These are phyloP conservation scores for Pistacia integerrima DNA, from an alignment of 345 rosid genomes.

Conservation along the genomic window DNA sequence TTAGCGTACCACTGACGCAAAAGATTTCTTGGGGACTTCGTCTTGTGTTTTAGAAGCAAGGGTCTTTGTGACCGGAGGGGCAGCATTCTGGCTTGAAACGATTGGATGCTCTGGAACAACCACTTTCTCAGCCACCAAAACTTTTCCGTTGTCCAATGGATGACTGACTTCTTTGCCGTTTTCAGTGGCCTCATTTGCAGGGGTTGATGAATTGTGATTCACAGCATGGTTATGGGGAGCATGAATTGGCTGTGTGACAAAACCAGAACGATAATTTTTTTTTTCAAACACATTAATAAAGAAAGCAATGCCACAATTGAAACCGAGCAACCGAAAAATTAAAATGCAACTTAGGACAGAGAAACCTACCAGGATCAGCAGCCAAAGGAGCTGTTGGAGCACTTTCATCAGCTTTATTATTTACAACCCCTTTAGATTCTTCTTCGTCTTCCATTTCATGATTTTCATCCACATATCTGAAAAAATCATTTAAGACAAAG, in stretches of 20 bases:
- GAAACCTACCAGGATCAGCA: constrained; percentile 40
- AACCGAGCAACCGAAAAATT: not conserved
- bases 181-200: constrained; percentile 22
- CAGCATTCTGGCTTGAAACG: constrained; percentile 21
- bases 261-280: not conserved
- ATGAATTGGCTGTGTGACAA: constrained; percentile 38
- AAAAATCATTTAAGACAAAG: constrained; percentile 72
- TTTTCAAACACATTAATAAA: not conserved
- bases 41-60: constrained; percentile 31
- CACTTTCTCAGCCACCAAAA: constrained; percentile 31
- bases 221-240: constrained; percentile 16
- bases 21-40: constrained; percentile 55
- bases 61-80: constrained; percentile 18
- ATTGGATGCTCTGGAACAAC: constrained; percentile 21
- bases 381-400: constrained; percentile 29
- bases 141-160: constrained; percentile 33
- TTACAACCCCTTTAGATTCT: constrained; percentile 25
- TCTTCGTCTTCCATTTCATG: constrained; percentile 13
- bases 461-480: constrained; percentile 52
- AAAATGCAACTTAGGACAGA: not conserved
- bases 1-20: constrained; percentile 62
- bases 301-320: not conserved
- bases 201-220: not conserved
- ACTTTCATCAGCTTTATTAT: constrained; percentile 29
- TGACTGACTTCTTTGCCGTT: constrained; percentile 24